Percentiles rank a stretch among this genome's conserved stretches.
Conservation (phyloP, 495 filamentous ascomycete genomes). For the Podospora australis region DNA sequence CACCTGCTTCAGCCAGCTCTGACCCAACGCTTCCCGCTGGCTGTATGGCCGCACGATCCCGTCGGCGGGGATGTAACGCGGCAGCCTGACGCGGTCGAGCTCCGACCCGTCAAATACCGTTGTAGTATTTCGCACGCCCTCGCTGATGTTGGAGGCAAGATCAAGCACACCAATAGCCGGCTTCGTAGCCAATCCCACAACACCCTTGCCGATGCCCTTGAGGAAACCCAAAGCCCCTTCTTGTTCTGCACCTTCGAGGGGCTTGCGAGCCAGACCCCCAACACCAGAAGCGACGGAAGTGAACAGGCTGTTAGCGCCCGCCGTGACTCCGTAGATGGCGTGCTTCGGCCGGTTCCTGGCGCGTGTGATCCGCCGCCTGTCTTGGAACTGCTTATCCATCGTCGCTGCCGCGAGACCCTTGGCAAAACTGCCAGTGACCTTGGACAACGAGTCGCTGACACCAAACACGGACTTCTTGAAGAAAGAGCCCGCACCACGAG, state of each 20-base stretch:
- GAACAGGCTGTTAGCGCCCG: slow-evolving; percentile 90
- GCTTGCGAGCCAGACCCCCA: slow-evolving; percentile 85
- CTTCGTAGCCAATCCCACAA: slow-evolving; percentile 88
- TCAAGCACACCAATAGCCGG: slow-evolving; percentile 96
- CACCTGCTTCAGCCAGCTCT: slow-evolving; percentile 97
- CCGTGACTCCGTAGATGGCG: slow-evolving; percentile 90
- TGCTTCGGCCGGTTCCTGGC: slow-evolving; percentile 94
- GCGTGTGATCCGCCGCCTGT: slow-evolving; percentile 86
- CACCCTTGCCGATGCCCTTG: slow-evolving; percentile 93
- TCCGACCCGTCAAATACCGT: slow-evolving; percentile 95
- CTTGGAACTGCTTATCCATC: slow-evolving; percentile 97
- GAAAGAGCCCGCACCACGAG: slow-evolving; percentile 93
- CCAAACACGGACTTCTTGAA: slow-evolving; percentile 98
- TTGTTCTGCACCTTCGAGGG: slow-evolving; percentile 91
- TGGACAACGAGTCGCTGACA: slow-evolving; percentile 90
- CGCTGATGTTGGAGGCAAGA: slow-evolving; percentile 89
- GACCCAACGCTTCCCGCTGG: slow-evolving; percentile 91
- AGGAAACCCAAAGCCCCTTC: slow-evolving; percentile 91
- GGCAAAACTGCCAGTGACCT: slow-evolving; percentile 92
- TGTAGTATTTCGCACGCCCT: slow-evolving; percentile 96
- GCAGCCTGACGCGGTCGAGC: slow-evolving; percentile 85
- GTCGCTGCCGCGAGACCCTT: slow-evolving; percentile 92
- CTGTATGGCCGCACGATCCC: slow-evolving; percentile 93
- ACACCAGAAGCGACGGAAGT: slow-evolving; percentile 88
- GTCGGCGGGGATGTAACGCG: slow-evolving; percentile 85